Conservation (phyloP, 352 stramenopile genomes). For the Globisporangium emineosum region DNA sequence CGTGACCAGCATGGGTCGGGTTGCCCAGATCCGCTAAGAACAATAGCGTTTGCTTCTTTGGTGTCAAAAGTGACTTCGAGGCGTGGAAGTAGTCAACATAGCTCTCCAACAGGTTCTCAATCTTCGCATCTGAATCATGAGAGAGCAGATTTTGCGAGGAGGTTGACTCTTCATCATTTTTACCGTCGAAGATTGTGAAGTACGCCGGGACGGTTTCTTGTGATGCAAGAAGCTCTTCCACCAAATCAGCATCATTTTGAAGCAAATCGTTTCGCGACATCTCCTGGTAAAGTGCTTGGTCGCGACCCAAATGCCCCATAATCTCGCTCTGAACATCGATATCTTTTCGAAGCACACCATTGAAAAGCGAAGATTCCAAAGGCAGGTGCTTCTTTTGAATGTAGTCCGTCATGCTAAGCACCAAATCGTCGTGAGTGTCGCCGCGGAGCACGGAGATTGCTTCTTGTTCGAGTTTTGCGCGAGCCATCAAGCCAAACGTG, state of each 20-base stretch:
- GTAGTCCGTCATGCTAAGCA: conserved; percentile 74
- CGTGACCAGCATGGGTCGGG: conserved; percentile 49
- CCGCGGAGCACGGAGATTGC: conserved; percentile 39
- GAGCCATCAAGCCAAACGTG: conserved; percentile 30
- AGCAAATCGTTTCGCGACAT: conserved; percentile 57
- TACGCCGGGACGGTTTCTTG: conserved; percentile 67
- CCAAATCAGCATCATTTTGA: conserved; percentile 57
- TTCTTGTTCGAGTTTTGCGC: conserved; percentile 42
- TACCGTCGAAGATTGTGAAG: conserved; percentile 53
- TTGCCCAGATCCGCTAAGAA: conserved; percentile 55
- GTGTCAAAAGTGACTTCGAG: conserved; percentile 30
- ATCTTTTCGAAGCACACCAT: conserved; percentile 75
- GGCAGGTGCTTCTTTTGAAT: conserved; percentile 81
- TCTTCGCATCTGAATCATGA: conserved; percentile 54
- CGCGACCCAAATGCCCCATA: conserved; percentile 73
- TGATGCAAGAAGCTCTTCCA: conserved; percentile 57
- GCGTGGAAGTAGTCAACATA: conserved; percentile 65
- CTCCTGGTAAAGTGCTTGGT: conserved; percentile 75
- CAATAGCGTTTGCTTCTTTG: conserved; percentile 77
- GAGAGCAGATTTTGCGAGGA: conserved; percentile 44
- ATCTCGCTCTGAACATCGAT: conserved; percentile 70
- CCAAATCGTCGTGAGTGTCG: conserved; percentile 48
- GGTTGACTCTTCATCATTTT: conserved; percentile 5
- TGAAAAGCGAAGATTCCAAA: conserved; percentile 76
- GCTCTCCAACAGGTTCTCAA: conserved; percentile 43